Percentiles rank a stretch among this genome's conserved stretches.
Conservation (phyloP, 768 basidiomycete species). For the Amanita rubescens region DNA sequence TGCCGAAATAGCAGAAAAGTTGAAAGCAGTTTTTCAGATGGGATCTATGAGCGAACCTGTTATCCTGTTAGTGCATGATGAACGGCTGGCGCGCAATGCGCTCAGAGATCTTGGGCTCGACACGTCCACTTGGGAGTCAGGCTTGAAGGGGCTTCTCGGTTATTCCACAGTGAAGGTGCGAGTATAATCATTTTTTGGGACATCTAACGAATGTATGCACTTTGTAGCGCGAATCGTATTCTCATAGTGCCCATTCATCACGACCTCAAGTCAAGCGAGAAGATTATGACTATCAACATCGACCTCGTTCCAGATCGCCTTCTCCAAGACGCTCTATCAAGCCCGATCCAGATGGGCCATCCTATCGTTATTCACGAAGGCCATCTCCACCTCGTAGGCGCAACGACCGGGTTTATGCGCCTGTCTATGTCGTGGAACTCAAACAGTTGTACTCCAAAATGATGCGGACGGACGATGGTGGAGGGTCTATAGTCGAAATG, state of each 20-base stretch:
- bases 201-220: not conserved
- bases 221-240: not conserved
- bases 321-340: not conserved
- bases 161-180: conserved; percentile 14
- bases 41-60: conserved; percentile 21
- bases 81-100: conserved; percentile 29
- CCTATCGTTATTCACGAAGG: not conserved
- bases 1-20: conserved; percentile 10
- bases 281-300: not conserved
- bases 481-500: conserved; percentile 19
- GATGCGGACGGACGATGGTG: conserved; percentile 24
- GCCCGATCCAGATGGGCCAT: conserved; percentile 3
- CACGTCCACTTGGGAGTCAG: conserved; percentile 31
- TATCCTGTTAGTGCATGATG: conserved; percentile 41
- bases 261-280: not conserved
- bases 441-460: conserved; percentile 29
- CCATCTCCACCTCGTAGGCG: not conserved
- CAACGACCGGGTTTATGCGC: conserved; percentile 13
- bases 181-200: not conserved
- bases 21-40: conserved; percentile 14
- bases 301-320: conserved; percentile 18
- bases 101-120: conserved; percentile 36
- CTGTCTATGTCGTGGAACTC: conserved; percentile 35
- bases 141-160: conserved; percentile 25
- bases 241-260: not conserved